Evolutionary conservation across 1,139 yeast species (phyloP), one percentile per base, ranked within the genome.

Genomic region (Candida labiduridarum): DNA sequence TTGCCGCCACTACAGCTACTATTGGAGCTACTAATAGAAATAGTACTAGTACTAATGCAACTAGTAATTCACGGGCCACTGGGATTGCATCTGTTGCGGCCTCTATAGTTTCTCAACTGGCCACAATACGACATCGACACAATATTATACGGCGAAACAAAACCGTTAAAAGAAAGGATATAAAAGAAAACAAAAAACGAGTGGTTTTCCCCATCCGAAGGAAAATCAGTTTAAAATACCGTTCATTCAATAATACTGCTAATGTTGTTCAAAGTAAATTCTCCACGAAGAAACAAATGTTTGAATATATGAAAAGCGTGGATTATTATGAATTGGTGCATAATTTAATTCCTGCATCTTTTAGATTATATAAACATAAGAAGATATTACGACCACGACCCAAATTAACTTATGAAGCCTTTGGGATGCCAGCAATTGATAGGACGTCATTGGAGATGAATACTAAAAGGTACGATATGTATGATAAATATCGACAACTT

Each of bases 181-280:
- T 62, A 11, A 57, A 55, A n/a, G 46, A 48, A 9, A 33, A 19
- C 22, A 19, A 46, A 11, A 42, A 45, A 30, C 34, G 22, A 41
- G 72, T 68, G 46, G 50, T 63, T 9, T 75, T 74, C 52, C 78
- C 79, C 2, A 76, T 74, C 1, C 65, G 59, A 45, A 56, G 79
- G 39, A 65, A 64, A 42, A 66, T 66, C 4, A 73, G 79, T 0
- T 65, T 74, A 46, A 72, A 70, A 51, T 59, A 58, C 54, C 46
- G 55, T 15, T 45, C 59, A 22, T 6, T 56, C 53, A 44, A 48
- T 52, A 15, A 57, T 9, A 4, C 3, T 31, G 12, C 12, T 31
- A 31, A 31, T 34, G 11, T 8, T 50, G n/a, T 57, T 68, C 19
- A 16, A 8, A 34, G 34, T 11, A 64, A 66, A 30, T 75, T 75